phyloP scores from a whole-genome alignment of 179 eudicot genomes.

The Heliamphora pulchella region DNA sequence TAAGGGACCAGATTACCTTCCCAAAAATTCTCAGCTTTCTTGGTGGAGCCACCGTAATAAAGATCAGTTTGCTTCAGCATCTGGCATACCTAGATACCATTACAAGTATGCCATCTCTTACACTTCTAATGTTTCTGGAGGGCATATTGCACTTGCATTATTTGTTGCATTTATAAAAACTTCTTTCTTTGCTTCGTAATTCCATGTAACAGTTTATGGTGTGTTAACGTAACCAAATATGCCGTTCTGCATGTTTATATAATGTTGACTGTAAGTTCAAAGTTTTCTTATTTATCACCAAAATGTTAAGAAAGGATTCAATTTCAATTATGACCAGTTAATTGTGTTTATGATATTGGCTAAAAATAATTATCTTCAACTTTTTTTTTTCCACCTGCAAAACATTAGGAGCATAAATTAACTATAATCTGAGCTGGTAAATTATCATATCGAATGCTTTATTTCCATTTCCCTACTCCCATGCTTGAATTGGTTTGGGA shows the following conservation, averaged over 20 bases:
- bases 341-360: neutral
- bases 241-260: too few relatives aligned
- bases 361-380: too few relatives aligned
- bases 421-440: neutral
- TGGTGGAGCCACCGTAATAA: conserved; percentile 60
- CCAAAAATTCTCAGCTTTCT: conserved; percentile 33
- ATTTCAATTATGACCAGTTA: neutral
- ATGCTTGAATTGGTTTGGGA: neutral
- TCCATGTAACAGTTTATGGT: neutral
- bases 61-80: conserved; percentile 49
- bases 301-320: neutral
- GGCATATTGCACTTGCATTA: neutral
- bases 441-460: neutral
- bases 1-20: conserved; percentile 32
- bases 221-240: neutral
- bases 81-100: conserved; percentile 68
- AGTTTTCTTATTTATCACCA: neutral
- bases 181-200: neutral
- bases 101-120: conserved; percentile 60
- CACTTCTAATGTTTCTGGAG: conserved; percentile 3
- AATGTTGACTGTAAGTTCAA: too few relatives aligned
- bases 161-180: neutral
- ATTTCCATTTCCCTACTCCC: neutral
- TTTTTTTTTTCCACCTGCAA: neutral
- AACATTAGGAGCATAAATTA: neutral